phyloP scores from a whole-genome alignment of 2,329 filamentous ascomycete species.

The Beauveria caledonica region DNA sequence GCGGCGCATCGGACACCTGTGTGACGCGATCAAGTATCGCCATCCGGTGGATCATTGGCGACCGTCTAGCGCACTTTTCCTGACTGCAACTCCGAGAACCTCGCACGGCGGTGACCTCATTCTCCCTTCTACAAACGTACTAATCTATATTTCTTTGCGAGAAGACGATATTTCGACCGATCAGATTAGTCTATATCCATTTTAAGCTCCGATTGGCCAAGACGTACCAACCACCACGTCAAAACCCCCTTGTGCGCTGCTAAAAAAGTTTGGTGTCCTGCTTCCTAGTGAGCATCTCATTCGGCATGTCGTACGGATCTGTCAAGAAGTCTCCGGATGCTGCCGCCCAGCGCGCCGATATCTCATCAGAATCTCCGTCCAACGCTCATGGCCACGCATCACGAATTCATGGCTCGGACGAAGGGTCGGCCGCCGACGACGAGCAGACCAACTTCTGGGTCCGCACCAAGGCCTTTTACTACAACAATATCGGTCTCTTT shows the following conservation, averaged over 20 bases:
- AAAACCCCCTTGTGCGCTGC: neutral
- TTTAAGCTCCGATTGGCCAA: neutral
- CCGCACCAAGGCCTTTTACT: constrained; percentile 34
- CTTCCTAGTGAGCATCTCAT: neutral
- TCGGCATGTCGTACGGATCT: constrained; percentile 2
- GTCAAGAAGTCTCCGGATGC: neutral
- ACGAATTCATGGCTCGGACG: neutral
- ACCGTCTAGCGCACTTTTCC: neutral
- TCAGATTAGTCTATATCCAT: no score
- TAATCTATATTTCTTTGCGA: neutral
- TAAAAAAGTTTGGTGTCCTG: neutral
- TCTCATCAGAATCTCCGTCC: neutral
- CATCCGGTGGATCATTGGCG: neutral
- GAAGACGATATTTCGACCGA: neutral
- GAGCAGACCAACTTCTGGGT: neutral
- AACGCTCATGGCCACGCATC: neutral
- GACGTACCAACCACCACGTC: neutral
- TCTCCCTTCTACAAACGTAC: neutral
- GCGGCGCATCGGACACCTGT: no score
- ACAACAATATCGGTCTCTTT: constrained; percentile 32
- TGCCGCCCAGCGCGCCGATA: neutral
- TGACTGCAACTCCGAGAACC: neutral
- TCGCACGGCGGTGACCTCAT: neutral
- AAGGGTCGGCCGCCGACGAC: neutral
- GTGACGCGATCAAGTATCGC: neutral